These are phyloP conservation scores for Solanum hybrid DNA, from an alignment of 305 asterid species.

Conservation along the genomic window DNA sequence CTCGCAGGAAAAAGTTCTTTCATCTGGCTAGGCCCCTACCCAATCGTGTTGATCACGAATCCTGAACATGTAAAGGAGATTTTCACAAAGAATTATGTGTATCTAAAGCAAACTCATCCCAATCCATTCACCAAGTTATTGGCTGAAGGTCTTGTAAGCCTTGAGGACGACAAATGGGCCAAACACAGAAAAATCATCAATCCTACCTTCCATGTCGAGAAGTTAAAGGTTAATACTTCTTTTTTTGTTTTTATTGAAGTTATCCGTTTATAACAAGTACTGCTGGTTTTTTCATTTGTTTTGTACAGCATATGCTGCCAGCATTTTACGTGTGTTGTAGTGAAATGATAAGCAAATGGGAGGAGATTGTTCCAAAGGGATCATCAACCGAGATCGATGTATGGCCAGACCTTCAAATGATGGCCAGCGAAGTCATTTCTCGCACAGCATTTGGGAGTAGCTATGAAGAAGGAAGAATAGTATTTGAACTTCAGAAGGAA, in stretches of 20 bases:
- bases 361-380: conserved; percentile 4
- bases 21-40: conserved; percentile 26
- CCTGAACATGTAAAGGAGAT: conserved; percentile 26
- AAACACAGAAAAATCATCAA: conserved; percentile 37
- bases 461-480: conserved; percentile 37
- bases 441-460: conserved; percentile 38
- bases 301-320: conserved; percentile 29
- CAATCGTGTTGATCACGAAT: conserved; percentile 15
- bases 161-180: conserved; percentile 39
- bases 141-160: conserved; percentile 15
- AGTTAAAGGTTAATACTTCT: conserved; percentile 18
- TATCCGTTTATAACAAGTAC: neutral
- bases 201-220: conserved; percentile 39
- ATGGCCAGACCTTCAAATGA: conserved; percentile 31
- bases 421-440: conserved; percentile 35
- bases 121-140: conserved; percentile 14
- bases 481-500: conserved; percentile 51
- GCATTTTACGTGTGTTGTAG: conserved; percentile 25
- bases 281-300: neutral
- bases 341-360: conserved; percentile 37
- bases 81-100: conserved; percentile 16
- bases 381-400: conserved; percentile 22
- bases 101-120: conserved; percentile 12
- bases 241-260: neutral
- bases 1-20: conserved; percentile 24